phyloP scores from a whole-genome alignment of 257 asterid genomes.

The Eustoma russellianum region DNA sequence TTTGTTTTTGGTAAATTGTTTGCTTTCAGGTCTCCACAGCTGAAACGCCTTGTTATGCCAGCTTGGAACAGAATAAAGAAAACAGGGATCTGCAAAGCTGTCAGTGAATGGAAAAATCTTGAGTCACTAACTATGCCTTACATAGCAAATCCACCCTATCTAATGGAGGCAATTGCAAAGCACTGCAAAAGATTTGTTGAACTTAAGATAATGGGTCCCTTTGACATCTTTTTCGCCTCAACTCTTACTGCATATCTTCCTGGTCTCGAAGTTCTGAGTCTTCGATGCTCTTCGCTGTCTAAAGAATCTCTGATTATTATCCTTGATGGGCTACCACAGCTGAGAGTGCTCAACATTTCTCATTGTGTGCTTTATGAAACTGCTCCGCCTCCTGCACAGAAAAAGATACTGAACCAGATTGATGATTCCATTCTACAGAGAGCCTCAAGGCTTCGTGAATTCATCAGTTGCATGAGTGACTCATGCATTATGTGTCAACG shows the following conservation, averaged over 20 bases:
- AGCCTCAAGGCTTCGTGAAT: slow-evolving; percentile 35
- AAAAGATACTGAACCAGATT: slow-evolving; percentile 24
- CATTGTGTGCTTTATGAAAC: slow-evolving; percentile 48
- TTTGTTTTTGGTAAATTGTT: too few relatives aligned
- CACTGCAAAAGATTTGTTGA: slow-evolving; percentile 56
- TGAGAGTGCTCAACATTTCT: slow-evolving; percentile 76
- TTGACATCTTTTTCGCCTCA: slow-evolving; percentile 46
- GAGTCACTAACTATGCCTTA: slow-evolving; percentile 69
- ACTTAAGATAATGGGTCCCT: slow-evolving; percentile 71
- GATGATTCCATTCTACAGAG: slow-evolving; percentile 38
- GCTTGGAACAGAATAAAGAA: slow-evolving; percentile 72
- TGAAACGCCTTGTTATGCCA: slow-evolving; percentile 67
- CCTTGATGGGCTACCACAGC: slow-evolving; percentile 42
- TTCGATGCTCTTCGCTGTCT: slow-evolving; percentile 49
- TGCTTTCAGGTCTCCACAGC: slow-evolving; percentile 50
- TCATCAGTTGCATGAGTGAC: slow-evolving; percentile 43
- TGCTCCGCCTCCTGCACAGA: slow-evolving; percentile 29
- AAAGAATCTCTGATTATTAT: slow-evolving; percentile 44
- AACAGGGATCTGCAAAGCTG: slow-evolving; percentile 50
- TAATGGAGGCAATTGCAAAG: slow-evolving; percentile 51
- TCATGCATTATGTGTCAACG: slow-evolving; percentile 58
- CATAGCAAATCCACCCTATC: slow-evolving; percentile 48
- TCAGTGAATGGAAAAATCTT: slow-evolving; percentile 47
- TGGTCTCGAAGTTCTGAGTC: slow-evolving; percentile 57
- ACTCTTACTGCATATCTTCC: slow-evolving; percentile 43